Evolutionary conservation across 2,329 filamentous ascomycete genomes (phyloP), one percentile per base, ranked within the genome.

Genomic region (Claviceps monticola): DNA sequence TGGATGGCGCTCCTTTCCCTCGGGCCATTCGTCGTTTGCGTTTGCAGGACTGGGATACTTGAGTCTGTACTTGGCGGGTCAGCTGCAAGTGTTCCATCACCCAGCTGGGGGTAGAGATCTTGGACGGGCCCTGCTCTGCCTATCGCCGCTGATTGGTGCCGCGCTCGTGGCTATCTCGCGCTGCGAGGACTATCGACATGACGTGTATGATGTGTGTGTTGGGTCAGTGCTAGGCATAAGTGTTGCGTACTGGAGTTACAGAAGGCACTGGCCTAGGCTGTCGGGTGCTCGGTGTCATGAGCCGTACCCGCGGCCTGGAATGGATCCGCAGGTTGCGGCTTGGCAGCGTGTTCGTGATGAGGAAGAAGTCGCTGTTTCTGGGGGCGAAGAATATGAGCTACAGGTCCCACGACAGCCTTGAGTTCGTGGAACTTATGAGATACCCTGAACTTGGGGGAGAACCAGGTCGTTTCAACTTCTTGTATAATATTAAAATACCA

Each of bases 1-100:
- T 59, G 88, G 87, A 16, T 91, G 86, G 83, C 80, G 88, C 43
- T 87, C 82, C 21, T 94, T 93, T 59, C 88, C 88, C 1, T 86
- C 81, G 1, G 88, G 88, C 1, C 88, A 94, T 66, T 83, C 79
- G 13, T 86, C 82, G 54, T 90, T 90, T 62, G 76, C 85, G 1
- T 94, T 93, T 62, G 79, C 81, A 3, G 88, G 88, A 0, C 71
- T 94, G 9, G 86, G 87, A 2, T 93, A 86, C 62, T 68, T 89
- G 17, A 76, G 80, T 21, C 68, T 87, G 26, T 88, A 85, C 62
- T 69, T 88, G 29, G 80, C 82, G 1, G 84, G 84, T 3, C 82
- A 85, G 63, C 68, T 83, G 48, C 74, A 76, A 55, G 71, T 84
- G 44, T 83, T 78, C 53, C 69, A 70, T 36, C 67, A 72, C 49